Conservation (phyloP, 2,329 filamentous ascomycete species). For the Ophiosphaerella korrae region DNA sequence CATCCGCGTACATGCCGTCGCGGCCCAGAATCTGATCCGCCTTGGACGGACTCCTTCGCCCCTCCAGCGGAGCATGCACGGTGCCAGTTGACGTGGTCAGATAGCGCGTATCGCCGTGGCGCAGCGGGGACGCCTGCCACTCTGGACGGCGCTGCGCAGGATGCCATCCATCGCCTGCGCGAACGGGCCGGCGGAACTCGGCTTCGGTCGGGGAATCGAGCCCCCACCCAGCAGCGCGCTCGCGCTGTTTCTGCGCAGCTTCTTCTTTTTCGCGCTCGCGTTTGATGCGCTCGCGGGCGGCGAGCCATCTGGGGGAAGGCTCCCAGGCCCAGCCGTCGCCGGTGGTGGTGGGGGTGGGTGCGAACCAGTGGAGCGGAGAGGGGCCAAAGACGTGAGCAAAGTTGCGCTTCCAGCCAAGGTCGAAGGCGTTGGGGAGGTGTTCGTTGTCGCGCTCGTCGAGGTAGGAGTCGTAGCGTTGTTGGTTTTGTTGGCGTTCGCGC, state of each 20-base stretch:
- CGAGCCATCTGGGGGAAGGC: conserved; percentile 76
- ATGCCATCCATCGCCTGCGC: conserved; percentile 38
- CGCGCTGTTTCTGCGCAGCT: conserved; percentile 63
- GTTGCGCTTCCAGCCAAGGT: conserved; percentile 83
- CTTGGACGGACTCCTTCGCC: conserved; percentile 47
- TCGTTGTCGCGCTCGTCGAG: conserved; percentile 88
- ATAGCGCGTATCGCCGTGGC: conserved; percentile 37
- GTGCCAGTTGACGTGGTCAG: conserved; percentile 43
- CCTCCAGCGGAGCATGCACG: conserved; percentile 37
- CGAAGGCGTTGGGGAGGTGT: conserved; percentile 90
- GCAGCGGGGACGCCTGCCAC: conserved; percentile 30
- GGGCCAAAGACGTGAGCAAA: conserved; percentile 81
- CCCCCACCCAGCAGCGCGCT: conserved; percentile 72
- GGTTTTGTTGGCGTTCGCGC: conserved; percentile 67
- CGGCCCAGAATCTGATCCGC: conserved; percentile 50
- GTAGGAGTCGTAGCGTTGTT: conserved; percentile 75
- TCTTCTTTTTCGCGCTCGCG: conserved; percentile 46
- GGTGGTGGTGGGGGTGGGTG: conserved; percentile 83
- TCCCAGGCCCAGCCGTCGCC: conserved; percentile 97
- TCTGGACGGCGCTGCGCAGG: conserved; percentile 35
- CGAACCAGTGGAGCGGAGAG: conserved; percentile 71
- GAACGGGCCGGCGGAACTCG: conserved; percentile 39
- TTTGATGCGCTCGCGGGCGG: conserved; percentile 67
- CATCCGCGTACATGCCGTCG: conserved; percentile 43
- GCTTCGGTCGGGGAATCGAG: conserved; percentile 46